Conservation (phyloP, 2,329 filamentous ascomycete species). For the Scedosporium minutisporum region DNA sequence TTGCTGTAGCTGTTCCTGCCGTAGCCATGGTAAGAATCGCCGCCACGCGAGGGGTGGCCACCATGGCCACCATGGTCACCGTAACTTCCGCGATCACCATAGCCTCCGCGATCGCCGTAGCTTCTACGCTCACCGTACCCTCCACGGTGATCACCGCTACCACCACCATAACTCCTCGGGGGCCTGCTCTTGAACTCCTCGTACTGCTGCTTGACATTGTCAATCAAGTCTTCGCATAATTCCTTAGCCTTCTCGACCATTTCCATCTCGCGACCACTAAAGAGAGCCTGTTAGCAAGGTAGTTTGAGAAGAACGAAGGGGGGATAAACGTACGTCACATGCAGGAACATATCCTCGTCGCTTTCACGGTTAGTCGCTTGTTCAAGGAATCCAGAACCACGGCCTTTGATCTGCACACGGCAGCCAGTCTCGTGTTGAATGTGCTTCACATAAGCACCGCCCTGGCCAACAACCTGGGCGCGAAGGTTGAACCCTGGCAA, state of each 20-base stretch:
- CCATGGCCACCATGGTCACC: conserved; percentile 15
- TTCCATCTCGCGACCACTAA: conserved; percentile 72
- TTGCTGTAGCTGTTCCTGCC: conserved; percentile 10
- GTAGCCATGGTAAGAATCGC: conserved; percentile 20
- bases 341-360: conserved; percentile 92
- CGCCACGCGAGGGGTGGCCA: conserved; percentile 13
- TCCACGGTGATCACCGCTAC: conserved; percentile 21
- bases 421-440: conserved; percentile 94
- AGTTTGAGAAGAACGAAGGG: neutral
- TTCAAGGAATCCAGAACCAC: conserved; percentile 89
- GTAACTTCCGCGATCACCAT: conserved; percentile 14
- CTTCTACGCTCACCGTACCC: conserved; percentile 21
- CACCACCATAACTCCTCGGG: conserved; percentile 43
- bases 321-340: conserved; percentile 65
- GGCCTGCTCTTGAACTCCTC: conserved; percentile 81
- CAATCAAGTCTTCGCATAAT: conserved; percentile 78
- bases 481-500: conserved; percentile 92
- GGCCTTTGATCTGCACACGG: conserved; percentile 95
- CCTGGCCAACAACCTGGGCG: conserved; percentile 90
- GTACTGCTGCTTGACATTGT: conserved; percentile 81
- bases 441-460: conserved; percentile 93
- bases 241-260: conserved; percentile 83
- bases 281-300: conserved; percentile 20
- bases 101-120: conserved; percentile 12
- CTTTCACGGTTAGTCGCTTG: conserved; percentile 79